Evolutionary conservation across 768 basidiomycete species (phyloP).

Genomic region (Holtermannia corniformis): DNA sequence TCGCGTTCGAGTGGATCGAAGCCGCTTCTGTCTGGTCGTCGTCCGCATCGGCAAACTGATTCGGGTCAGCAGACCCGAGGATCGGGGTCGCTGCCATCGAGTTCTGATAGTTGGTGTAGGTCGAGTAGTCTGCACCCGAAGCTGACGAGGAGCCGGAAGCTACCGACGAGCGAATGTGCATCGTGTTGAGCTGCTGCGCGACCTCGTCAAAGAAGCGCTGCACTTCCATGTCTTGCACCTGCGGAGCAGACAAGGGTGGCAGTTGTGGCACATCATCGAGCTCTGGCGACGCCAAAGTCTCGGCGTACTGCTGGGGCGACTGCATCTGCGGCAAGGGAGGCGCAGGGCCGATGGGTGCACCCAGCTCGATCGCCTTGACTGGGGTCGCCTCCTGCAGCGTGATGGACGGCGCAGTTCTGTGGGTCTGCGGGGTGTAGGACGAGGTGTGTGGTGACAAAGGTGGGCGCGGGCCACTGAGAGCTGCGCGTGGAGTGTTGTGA

Average conservation of each 20-base stretch:
- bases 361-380: constrained; percentile 18
- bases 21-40: constrained; percentile 41
- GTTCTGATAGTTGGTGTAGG: constrained; percentile 24
- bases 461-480: constrained; percentile 38
- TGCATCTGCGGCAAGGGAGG: constrained; percentile 3
- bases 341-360: constrained; percentile 17
- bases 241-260: constrained; percentile 53
- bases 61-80: constrained; percentile 17
- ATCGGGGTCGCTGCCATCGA: constrained; percentile 5
- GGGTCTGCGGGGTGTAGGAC: constrained; percentile 5
- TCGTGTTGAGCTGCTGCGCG: constrained; percentile 64
- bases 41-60: constrained; percentile 44
- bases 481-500: constrained; percentile 6
- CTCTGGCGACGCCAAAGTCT: neutral
- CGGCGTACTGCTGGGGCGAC: constrained; percentile 14
- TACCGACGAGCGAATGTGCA: constrained; percentile 52
- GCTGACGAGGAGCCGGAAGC: constrained; percentile 30
- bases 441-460: constrained; percentile 26
- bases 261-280: constrained; percentile 21
- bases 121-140: constrained; percentile 23
- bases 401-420: constrained; percentile 26
- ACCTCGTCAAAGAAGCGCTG: constrained; percentile 80
- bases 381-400: constrained; percentile 34
- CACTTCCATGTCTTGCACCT: constrained; percentile 63
- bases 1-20: constrained; percentile 25